Evolutionary conservation across 129 eudicot genomes (phyloP), one percentile per base, ranked within the genome.

Genomic region (Pulicaria dysenterica): DNA sequence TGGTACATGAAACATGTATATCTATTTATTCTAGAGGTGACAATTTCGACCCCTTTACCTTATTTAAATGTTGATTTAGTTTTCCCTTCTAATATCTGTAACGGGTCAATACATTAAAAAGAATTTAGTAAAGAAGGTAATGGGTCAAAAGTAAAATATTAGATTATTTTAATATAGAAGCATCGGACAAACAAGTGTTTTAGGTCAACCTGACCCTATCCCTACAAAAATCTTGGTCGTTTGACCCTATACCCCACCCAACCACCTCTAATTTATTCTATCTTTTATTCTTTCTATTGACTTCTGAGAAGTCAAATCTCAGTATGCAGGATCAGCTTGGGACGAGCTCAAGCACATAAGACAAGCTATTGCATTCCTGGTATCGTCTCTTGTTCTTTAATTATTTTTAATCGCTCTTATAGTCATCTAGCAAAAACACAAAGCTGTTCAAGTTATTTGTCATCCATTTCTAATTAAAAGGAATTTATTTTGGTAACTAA

Each of bases 331-430:
- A 50, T 84, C 96, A 34, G 83, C 98, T 47, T 93, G 96, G 96
- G 98, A 93, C 61, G 98, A 93, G 89, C 98, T 93, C 58, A 94
- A 84, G 88, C 97, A 94, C 84, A 94, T 94, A 51, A 80, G 95
- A 76, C 99, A 90, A 79, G 92, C 99, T 72, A 90, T 94, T 58
- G 97, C 91, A 8, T 94, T 94, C 88, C 85, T 94, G 99, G 98
- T 94, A 91, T 75, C 7, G 31, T 66, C 42, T 12, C 42, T 62
- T 15, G 34, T 64, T 70, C 80, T 72, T 47, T 36, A 37, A 38
- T 58, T 67, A 54, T 43, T 15, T 36, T 40, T 40, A 56, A 7
- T 24, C 5, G 45, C 9, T 24, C 36, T 38, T 49, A 9, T 69
- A 51, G 16, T 75, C 54, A 8, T 16, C 16, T 64, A 66, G 15